Evolutionary conservation across 805 yeast species (phyloP), one percentile per base, ranked within the genome.

Genomic region (Pichia thaimueangensis): DNA sequence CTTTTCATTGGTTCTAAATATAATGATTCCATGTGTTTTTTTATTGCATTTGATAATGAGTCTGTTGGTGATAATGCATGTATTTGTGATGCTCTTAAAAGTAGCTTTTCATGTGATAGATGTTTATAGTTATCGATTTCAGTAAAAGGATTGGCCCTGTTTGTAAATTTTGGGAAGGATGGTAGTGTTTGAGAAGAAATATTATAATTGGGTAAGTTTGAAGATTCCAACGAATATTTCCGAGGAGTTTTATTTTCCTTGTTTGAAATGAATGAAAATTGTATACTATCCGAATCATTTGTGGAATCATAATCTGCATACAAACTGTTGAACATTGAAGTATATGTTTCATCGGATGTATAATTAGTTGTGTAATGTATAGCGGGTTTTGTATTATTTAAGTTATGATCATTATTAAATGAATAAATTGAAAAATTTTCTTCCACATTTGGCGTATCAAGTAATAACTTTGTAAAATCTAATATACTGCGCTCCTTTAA

Each of bases 161-260:
- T 6, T 10, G 35, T 19, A 12, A 15, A 27, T 15, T 28, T 19
- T 20, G 24, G 20, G 31, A 32, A 37, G 15, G 19, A 6, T 16
- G 41, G 37, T 3, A 36, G 12, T 27, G 21, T 30, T 25, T 39
- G 45, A 10, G 45, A 20, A 3, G 23, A 13, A 6, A 42, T 25
- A 7, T 30, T n/a, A 19, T 27, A 43, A 12, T 38, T 43, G 15
- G 46, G 42, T 19, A 33, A 33, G n/a, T 30, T 20, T 3, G 46
- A 43, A 12, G 15, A 16, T 19, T 34, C 25, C 10, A 42, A 24
- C 9, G 12, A 16, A 37, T 37, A 37, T 24, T 28, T 13, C n/a
- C 13, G 4, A 11, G 39, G 43, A 16, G 33, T 6, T 2, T 35
- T 30, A 28, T 35, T 39, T 21, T 44, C 38, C n/a, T 44, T 44